Percentiles rank a stretch among this genome's conserved stretches.
phyloP scores from a whole-genome alignment of 495 filamentous ascomycete species.

The Xylaria flabelliformis region DNA sequence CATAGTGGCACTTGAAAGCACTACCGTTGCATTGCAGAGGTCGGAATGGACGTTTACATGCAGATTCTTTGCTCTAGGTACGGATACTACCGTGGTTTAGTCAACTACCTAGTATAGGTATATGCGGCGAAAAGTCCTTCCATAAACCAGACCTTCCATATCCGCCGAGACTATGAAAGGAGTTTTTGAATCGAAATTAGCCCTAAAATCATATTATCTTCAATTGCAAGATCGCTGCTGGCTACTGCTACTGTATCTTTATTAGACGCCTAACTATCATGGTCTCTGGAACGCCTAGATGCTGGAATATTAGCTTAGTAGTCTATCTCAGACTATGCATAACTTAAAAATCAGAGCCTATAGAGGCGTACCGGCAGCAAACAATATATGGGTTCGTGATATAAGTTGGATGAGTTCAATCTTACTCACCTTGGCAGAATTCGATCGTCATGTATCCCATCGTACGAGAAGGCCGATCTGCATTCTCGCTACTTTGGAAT shows the following conservation, averaged over 20 bases:
- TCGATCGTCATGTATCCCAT: background rate
- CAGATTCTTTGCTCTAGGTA: background rate
- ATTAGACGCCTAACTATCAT: background rate
- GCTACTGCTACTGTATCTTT: background rate
- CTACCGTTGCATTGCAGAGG: background rate
- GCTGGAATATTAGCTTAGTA: background rate
- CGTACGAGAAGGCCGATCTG: background rate
- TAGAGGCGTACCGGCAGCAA: background rate
- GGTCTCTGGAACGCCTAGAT: background rate
- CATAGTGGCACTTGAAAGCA: background rate
- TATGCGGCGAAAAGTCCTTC: slow-evolving; percentile 4
- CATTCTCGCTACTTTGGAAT: background rate
- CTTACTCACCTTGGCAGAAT: background rate
- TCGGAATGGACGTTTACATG: background rate
- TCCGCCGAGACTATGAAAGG: background rate
- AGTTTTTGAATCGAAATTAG: background rate
- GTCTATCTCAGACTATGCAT: background rate
- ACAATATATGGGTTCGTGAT: background rate
- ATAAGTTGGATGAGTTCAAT: background rate
- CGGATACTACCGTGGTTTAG: background rate
- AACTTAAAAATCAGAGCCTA: background rate
- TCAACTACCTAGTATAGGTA: background rate
- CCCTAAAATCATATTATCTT: background rate
- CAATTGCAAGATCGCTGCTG: background rate
- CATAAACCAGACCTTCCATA: background rate